phyloP scores from a whole-genome alignment of 2,329 filamentous ascomycete genomes.

The Beauveria medogensis region DNA sequence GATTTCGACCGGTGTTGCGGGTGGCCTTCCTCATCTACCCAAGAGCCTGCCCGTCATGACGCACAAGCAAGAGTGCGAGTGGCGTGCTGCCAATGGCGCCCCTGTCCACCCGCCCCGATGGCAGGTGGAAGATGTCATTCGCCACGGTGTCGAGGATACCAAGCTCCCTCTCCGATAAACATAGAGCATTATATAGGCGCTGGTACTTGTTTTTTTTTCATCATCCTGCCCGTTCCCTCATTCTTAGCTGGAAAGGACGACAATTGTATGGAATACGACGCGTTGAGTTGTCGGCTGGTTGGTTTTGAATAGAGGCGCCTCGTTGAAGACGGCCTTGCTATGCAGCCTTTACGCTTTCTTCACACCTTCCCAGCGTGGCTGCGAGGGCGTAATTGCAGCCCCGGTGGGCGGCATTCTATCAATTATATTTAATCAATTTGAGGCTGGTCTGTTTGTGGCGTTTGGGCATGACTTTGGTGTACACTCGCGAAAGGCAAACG shows the following conservation, averaged over 20 bases:
- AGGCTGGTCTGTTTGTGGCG: background rate
- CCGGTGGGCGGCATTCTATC: background rate
- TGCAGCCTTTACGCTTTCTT: background rate
- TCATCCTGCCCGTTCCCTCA: background rate
- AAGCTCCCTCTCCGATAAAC: slow-evolving; percentile 61
- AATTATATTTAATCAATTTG: slow-evolving; percentile 7
- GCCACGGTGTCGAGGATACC: slow-evolving; percentile 64
- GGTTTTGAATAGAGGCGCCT: slow-evolving; percentile 10
- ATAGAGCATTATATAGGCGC: slow-evolving; percentile 8
- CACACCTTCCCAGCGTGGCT: background rate
- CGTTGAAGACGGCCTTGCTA: background rate
- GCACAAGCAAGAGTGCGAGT: slow-evolving; percentile 60
- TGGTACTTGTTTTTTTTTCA: background rate
- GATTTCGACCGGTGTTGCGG: slow-evolving; percentile 92
- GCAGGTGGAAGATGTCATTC: slow-evolving; percentile 75
- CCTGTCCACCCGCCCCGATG: slow-evolving; percentile 72
- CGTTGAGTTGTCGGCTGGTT: background rate
- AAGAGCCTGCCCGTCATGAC: slow-evolving; percentile 52
- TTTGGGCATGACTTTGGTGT: background rate
- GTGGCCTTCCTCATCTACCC: slow-evolving; percentile 69
- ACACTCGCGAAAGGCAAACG: background rate
- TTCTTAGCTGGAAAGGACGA: background rate
- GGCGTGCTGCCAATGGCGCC: slow-evolving; percentile 53
- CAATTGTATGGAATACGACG: background rate
- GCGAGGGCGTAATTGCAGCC: background rate